Evolutionary conservation across 768 basidiomycete genomes (phyloP).

Genomic region (Tubosaeta sp.): DNA sequence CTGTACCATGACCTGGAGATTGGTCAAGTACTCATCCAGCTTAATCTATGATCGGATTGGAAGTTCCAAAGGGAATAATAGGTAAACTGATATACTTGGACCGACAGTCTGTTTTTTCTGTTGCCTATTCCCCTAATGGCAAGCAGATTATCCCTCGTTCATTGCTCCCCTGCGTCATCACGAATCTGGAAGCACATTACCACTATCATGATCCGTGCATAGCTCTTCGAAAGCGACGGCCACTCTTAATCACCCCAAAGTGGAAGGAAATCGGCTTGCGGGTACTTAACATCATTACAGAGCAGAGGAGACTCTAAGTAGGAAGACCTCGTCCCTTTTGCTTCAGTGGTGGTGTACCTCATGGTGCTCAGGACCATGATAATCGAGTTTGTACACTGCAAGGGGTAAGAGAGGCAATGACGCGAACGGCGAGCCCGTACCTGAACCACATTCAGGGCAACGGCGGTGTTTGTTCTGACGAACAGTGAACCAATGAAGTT

Average conservation of each 20-base stretch:
- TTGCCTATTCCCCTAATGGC: no score
- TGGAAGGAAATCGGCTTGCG: neutral
- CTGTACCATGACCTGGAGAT: no score
- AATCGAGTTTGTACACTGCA: constrained; percentile 72
- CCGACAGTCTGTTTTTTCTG: no score
- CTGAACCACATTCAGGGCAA: constrained; percentile 92
- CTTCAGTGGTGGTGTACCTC: constrained; percentile 44
- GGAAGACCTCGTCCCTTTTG: constrained; percentile 2
- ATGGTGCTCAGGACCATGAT: constrained; percentile 54
- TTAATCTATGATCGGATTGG: no score
- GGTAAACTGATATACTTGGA: no score
- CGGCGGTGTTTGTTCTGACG: constrained; percentile 64
- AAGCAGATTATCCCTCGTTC: no score
- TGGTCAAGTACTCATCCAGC: no score
- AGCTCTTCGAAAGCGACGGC: neutral
- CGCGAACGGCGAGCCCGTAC: constrained; percentile 41
- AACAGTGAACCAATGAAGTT: constrained; percentile 80
- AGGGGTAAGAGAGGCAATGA: constrained; percentile 5
- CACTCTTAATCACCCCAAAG: neutral
- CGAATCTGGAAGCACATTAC: neutral
- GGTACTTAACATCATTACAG: constrained; percentile 10
- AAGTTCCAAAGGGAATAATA: no score
- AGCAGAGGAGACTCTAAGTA: constrained; percentile 10
- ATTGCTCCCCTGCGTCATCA: neutral
- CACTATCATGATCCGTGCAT: neutral